phyloP scores from a whole-genome alignment of 202 grass and related monocot species.

The Musa balbisiana region DNA sequence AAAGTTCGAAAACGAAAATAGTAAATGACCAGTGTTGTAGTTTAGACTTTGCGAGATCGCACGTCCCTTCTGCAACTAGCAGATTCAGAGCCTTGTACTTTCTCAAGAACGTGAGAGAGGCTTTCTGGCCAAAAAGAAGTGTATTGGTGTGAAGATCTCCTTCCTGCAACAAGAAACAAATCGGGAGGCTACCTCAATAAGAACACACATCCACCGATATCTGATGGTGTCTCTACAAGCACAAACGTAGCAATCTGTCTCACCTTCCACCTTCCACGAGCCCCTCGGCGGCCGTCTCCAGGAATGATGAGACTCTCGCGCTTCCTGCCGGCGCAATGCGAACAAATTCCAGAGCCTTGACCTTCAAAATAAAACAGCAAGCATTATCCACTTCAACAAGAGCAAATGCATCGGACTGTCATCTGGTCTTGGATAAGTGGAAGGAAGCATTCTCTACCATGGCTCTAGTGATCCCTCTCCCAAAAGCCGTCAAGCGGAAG shows the following conservation, averaged over 20 bases:
- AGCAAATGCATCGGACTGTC: neutral
- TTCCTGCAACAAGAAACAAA: slow-evolving; percentile 43
- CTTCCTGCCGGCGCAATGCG: slow-evolving; percentile 75
- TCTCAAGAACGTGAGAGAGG: slow-evolving; percentile 30
- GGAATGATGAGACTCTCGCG: slow-evolving; percentile 62
- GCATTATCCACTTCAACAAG: neutral
- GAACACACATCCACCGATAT: no score
- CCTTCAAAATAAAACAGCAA: slow-evolving; percentile 34
- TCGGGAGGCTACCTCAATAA: neutral
- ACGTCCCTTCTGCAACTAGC: neutral
- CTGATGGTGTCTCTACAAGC: no score
- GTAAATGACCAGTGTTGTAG: no score
- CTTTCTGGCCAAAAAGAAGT: slow-evolving; percentile 80
- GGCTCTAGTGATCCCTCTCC: slow-evolving; percentile 64
- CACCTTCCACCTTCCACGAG: slow-evolving; percentile 93
- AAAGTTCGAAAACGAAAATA: no score
- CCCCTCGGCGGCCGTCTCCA: slow-evolving; percentile 81
- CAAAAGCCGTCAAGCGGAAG: slow-evolving; percentile 77
- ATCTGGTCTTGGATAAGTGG: neutral
- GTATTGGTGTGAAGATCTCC: slow-evolving; percentile 87
- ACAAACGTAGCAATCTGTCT: neutral
- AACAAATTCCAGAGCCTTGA: slow-evolving; percentile 70
- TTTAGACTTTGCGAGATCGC: no score
- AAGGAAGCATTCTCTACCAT: slow-evolving; percentile 35
- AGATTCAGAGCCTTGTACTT: neutral